Evolutionary conservation across 169 alveolate genomes (phyloP).

Genomic region (Cryptosporidium sp.): DNA sequence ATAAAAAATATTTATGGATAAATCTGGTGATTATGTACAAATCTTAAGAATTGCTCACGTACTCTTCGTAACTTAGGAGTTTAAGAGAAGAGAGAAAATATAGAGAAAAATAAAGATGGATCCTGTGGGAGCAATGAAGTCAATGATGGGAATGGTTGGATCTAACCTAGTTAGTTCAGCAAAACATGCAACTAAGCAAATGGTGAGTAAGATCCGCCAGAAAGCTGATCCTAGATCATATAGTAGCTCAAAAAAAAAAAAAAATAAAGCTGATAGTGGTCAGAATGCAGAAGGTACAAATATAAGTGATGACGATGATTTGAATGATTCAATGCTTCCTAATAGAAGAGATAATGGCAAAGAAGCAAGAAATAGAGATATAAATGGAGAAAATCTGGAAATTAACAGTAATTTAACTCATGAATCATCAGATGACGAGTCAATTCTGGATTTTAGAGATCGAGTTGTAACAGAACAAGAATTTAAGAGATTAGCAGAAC

Average conservation of each 20-base stretch:
- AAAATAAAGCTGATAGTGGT: not conserved
- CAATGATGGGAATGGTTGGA: slow-evolving; percentile 66
- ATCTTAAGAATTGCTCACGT: not conserved
- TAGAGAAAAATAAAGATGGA: slow-evolving; percentile 10
- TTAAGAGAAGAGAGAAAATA: not conserved
- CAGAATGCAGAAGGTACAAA: not conserved
- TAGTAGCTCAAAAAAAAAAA: not conserved
- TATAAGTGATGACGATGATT: not conserved
- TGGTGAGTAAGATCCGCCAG: slow-evolving; percentile 36
- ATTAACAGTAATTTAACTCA: slow-evolving; percentile 4
- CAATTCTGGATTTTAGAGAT: slow-evolving; percentile 70
- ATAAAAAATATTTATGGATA: not conserved
- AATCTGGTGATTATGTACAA: not conserved
- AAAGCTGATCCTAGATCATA: slow-evolving; percentile 18
- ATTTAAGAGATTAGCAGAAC: slow-evolving; percentile 30
- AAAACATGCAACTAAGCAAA: slow-evolving; percentile 72
- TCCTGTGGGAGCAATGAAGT: slow-evolving; percentile 72
- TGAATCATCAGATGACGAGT: slow-evolving; percentile 36
- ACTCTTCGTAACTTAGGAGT: not conserved
- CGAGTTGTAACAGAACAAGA: slow-evolving; percentile 74
- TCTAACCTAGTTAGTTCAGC: slow-evolving; percentile 71
- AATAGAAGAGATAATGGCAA: not conserved
- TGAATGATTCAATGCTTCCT: not conserved
- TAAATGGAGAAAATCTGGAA: not conserved
- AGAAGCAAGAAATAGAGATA: not conserved